These are phyloP conservation scores for Cryptococcus sp. DNA, from an alignment of 1,284 basidiomycete genomes.

Conservation along the genomic window DNA sequence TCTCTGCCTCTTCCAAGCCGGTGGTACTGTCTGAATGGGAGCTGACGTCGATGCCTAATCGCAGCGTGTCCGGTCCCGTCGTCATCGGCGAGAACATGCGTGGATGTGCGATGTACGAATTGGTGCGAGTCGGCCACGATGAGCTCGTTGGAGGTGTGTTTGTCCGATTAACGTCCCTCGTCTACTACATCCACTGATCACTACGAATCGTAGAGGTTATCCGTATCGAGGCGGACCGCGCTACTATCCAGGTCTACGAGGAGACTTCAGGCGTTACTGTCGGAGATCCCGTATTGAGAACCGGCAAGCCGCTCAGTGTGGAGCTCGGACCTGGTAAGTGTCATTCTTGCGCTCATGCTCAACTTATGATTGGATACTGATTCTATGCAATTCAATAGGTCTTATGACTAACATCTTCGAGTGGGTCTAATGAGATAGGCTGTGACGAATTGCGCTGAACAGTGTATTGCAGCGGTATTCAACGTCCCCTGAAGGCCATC, in stretches of 20 bases:
- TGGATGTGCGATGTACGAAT: constrained; percentile 95
- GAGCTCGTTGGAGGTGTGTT: constrained; percentile 87
- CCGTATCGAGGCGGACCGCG: constrained; percentile 92
- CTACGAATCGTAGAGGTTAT: constrained; percentile 78
- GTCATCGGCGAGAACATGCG: constrained; percentile 96
- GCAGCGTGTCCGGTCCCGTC: constrained; percentile 90
- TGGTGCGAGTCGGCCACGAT: constrained; percentile 91
- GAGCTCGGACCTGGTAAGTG: constrained; percentile 88
- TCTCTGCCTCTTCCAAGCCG: neutral
- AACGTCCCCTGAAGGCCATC: constrained; percentile 86
- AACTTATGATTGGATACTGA: too few relatives aligned
- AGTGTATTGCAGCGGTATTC: constrained; percentile 66
- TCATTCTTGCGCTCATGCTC: constrained; percentile 11
- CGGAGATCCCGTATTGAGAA: constrained; percentile 94
- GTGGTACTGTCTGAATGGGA: neutral
- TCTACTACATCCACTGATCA: constrained; percentile 3
- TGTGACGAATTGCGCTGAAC: neutral
- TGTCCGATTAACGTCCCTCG: neutral
- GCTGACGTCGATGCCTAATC: neutral
- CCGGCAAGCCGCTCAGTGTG: constrained; percentile 95
- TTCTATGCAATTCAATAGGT: constrained; percentile 57
- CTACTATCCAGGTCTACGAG: constrained; percentile 99
- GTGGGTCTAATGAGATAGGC: constrained; percentile 25
- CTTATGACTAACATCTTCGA: constrained; percentile 99
- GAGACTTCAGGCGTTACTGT: constrained; percentile 98